Percentiles rank a stretch among this genome's conserved stretches.
phyloP scores from a whole-genome alignment of 2,329 filamentous ascomycete genomes.

The Colletotrichum orchidophilum region DNA sequence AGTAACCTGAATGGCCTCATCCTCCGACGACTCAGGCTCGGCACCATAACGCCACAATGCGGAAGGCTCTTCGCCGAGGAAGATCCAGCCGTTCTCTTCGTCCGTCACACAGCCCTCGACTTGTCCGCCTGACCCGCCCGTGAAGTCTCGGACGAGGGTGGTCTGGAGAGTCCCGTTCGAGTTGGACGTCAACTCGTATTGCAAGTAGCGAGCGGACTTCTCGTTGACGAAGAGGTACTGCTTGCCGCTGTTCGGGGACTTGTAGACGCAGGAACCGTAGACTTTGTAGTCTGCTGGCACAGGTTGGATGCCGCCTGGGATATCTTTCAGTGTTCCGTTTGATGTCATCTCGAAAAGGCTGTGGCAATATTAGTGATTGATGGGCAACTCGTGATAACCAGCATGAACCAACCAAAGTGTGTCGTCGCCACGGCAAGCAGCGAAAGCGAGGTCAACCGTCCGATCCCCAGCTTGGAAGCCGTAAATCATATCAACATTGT shows the following conservation, averaged over 20 bases:
- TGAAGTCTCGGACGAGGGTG: slow-evolving; percentile 59
- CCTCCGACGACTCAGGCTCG: slow-evolving; percentile 53
- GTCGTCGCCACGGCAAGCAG: slow-evolving; percentile 60
- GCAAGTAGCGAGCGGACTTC: slow-evolving; percentile 62
- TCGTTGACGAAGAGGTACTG: slow-evolving; percentile 65
- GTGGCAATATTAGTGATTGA: accelerated
- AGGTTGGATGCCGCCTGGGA: slow-evolving; percentile 57
- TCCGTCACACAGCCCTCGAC: slow-evolving; percentile 64
- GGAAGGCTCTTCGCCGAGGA: slow-evolving; percentile 61
- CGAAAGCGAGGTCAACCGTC: slow-evolving; percentile 58
- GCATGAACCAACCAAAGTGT: slow-evolving; percentile 63
- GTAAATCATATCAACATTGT: slow-evolving; percentile 65
- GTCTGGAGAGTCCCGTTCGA: slow-evolving; percentile 53
- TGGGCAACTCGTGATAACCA: accelerated
- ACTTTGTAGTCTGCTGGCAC: slow-evolving; percentile 55
- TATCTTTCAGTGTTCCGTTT: slow-evolving; percentile 53
- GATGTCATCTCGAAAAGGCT: slow-evolving; percentile 60
- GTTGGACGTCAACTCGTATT: slow-evolving; percentile 57
- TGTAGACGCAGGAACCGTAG: slow-evolving; percentile 63
- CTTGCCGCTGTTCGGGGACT: slow-evolving; percentile 54
- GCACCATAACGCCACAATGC: slow-evolving; percentile 63
- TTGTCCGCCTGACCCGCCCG: slow-evolving; percentile 59
- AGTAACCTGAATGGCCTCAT: slow-evolving; percentile 46
- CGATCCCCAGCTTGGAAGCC: slow-evolving; percentile 53
- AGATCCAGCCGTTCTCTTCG: slow-evolving; percentile 59